Evolutionary conservation across 768 basidiomycete genomes (phyloP).

Genomic region (Dioszegia crocea): DNA sequence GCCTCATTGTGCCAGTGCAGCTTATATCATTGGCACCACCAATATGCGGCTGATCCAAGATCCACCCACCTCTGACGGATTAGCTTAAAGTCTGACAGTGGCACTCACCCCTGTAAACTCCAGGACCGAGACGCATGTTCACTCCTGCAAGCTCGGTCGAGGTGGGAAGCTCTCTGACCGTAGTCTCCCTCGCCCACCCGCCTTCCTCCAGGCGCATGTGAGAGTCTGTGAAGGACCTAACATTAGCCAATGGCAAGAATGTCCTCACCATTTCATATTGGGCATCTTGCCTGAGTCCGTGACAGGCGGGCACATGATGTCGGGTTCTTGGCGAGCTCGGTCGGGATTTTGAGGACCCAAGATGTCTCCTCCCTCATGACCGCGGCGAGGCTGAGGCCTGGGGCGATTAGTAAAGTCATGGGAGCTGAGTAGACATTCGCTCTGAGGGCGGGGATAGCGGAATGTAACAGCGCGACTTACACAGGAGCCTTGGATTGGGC

Average conservation of each 20-base stretch:
- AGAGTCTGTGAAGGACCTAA: slow-evolving; percentile 60
- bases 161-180: slow-evolving; percentile 52
- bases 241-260: no score
- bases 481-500: background rate
- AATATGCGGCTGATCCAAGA: no score
- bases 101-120: slow-evolving; percentile 58
- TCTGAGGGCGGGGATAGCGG: no score
- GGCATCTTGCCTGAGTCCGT: slow-evolving; percentile 60
- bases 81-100: no score
- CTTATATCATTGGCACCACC: no score
- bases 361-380: slow-evolving; percentile 42
- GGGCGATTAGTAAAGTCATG: no score
- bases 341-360: slow-evolving; percentile 61
- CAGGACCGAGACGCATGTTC: slow-evolving; percentile 56
- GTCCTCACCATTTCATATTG: background rate
- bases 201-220: slow-evolving; percentile 61
- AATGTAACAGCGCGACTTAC: background rate
- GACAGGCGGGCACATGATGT: slow-evolving; percentile 60
- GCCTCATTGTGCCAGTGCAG: slow-evolving; percentile 59
- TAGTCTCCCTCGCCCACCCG: slow-evolving; percentile 67
- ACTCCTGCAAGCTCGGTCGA: slow-evolving; percentile 52
- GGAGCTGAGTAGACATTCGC: no score
- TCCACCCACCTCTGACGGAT: no score
- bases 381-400: slow-evolving; percentile 11
- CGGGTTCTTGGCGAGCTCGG: slow-evolving; percentile 59